Conservation (phyloP, 2,329 filamentous ascomycete species). For the Fusarium setosum region DNA sequence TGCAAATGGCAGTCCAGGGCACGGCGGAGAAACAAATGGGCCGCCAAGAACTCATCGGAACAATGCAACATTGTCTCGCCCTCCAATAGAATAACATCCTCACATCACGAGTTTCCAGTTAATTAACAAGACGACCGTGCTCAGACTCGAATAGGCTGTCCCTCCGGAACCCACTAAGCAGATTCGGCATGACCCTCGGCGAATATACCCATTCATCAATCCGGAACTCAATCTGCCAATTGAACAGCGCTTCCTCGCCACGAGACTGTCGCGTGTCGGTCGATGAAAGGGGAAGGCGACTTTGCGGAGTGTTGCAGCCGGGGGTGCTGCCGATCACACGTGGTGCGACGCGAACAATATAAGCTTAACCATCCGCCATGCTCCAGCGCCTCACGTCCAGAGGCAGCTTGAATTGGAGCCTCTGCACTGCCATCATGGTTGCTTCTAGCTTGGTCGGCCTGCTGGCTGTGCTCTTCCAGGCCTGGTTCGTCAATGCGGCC, state of each 20-base stretch:
- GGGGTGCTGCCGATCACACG: too few species aligned
- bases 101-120: slow-evolving; percentile 26
- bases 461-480: slow-evolving; percentile 30
- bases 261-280: slow-evolving; percentile 12
- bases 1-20: too few species aligned
- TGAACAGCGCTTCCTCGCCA: neutral
- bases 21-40: slow-evolving; percentile 18
- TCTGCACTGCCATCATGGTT: slow-evolving; percentile 32
- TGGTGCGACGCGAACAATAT: slow-evolving; percentile 6
- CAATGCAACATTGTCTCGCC: slow-evolving; percentile 4
- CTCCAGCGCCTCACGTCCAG: neutral
- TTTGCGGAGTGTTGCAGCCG: too few species aligned
- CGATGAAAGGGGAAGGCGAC: neutral
- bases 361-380: slow-evolving; percentile 8
- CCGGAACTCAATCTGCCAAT: slow-evolving; percentile 9
- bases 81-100: slow-evolving; percentile 32
- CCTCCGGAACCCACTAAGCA: neutral
- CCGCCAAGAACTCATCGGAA: slow-evolving; percentile 11
- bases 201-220: slow-evolving; percentile 8
- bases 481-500: slow-evolving; percentile 26
- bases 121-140: slow-evolving; percentile 6
- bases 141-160: slow-evolving; percentile 18
- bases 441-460: slow-evolving; percentile 33
- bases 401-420: slow-evolving; percentile 7
- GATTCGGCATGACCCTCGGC: slow-evolving; percentile 15